These are phyloP conservation scores for Tolypocladium tropicale DNA, from an alignment of 2,329 filamentous ascomycete species.

Conservation along the genomic window DNA sequence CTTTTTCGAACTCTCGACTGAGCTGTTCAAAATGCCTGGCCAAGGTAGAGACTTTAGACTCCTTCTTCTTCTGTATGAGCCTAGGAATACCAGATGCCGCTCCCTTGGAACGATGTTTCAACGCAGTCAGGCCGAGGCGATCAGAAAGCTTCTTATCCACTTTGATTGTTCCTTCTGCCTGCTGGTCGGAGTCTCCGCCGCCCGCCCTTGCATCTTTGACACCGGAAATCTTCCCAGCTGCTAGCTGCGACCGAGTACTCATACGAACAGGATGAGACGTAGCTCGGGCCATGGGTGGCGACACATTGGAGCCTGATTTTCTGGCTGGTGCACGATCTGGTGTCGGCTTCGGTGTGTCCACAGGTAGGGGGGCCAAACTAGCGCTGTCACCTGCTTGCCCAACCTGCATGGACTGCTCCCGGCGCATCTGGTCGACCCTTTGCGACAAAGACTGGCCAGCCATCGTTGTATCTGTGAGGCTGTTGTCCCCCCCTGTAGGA, in stretches of 20 bases:
- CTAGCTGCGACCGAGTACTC: constrained; percentile 35
- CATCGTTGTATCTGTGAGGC: constrained; percentile 7
- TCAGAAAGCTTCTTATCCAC: constrained; percentile 70
- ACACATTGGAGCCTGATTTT: constrained; percentile 32
- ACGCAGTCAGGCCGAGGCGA: constrained; percentile 52
- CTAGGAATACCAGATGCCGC: constrained; percentile 76
- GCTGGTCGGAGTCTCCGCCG: constrained; percentile 13
- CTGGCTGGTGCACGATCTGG: constrained; percentile 30
- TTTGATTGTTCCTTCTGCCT: constrained; percentile 31
- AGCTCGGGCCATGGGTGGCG: constrained; percentile 43
- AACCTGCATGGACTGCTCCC: constrained; percentile 28
- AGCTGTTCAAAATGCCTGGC: constrained; percentile 95
- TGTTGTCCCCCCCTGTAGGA: constrained; percentile 9
- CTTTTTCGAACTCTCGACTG: constrained; percentile 92
- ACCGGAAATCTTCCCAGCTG: constrained; percentile 29
- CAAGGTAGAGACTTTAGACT: constrained; percentile 78
- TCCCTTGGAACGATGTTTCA: constrained; percentile 49
- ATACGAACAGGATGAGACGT: constrained; percentile 40
- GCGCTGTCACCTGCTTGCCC: constrained; percentile 11
- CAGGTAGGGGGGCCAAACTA: neutral
- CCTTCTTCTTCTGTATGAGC: constrained; percentile 65
- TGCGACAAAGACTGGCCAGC: constrained; percentile 26
- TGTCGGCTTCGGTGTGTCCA: constrained; percentile 13
- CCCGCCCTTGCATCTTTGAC: constrained; percentile 22
- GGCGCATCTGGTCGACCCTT: constrained; percentile 40